Conservation (phyloP, 202 grass and related monocot genomes). For the Dendrocalamus latiflorus region DNA sequence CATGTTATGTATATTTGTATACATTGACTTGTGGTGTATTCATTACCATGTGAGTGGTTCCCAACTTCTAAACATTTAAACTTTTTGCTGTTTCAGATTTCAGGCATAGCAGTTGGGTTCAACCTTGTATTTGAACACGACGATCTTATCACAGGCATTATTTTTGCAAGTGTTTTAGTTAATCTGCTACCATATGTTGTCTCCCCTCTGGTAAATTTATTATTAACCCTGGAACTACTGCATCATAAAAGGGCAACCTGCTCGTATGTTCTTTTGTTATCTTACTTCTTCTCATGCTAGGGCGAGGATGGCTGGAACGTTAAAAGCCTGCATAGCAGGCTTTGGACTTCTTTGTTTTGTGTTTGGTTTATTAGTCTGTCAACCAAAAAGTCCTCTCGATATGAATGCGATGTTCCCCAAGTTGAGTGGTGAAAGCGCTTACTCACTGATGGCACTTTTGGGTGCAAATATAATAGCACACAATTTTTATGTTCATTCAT, state of each 20-base stretch:
- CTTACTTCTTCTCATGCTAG: constrained; percentile 32
- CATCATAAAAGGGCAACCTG: neutral
- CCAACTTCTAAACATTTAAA: neutral
- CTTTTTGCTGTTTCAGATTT: constrained; percentile 35
- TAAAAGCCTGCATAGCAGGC: constrained; percentile 54
- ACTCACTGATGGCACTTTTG: constrained; percentile 83
- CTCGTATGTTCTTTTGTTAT: constrained; percentile 1
- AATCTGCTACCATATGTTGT: constrained; percentile 49
- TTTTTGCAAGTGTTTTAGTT: constrained; percentile 44
- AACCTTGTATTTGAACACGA: constrained; percentile 53
- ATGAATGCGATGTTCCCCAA: constrained; percentile 78
- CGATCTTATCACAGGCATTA: constrained; percentile 35
- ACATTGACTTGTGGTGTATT: neutral
- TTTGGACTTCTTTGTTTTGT: constrained; percentile 68
- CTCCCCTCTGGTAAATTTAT: constrained; percentile 50
- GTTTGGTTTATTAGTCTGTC: constrained; percentile 69
- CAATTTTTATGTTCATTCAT: constrained; percentile 82
- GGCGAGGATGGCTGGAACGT: constrained; percentile 37
- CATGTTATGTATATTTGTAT: neutral
- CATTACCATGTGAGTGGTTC: neutral
- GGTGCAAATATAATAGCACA: constrained; percentile 73
- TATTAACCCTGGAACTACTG: neutral
- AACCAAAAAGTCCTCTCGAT: constrained; percentile 60
- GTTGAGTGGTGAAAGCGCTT: constrained; percentile 75
- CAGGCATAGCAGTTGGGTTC: constrained; percentile 66